Conservation (phyloP, 78 protist species). For the Dictyostelium discoideum region DNA sequence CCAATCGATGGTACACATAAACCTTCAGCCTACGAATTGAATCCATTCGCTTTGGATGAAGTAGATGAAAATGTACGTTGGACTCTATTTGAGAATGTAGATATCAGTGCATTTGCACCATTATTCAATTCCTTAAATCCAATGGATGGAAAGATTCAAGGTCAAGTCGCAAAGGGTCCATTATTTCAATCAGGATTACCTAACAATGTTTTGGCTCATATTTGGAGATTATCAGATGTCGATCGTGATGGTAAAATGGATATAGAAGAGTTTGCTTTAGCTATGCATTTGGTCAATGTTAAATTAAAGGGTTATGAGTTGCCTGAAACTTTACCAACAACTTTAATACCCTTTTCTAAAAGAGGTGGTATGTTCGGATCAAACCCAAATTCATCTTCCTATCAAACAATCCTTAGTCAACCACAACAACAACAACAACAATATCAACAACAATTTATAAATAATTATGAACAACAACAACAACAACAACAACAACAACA, state of each 20-base stretch:
- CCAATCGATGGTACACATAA: conserved; percentile 72
- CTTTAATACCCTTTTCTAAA: conserved; percentile 73
- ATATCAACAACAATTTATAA: not conserved
- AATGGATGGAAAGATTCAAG: conserved; percentile 56
- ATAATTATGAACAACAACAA: not conserved
- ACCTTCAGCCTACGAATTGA: conserved; percentile 65
- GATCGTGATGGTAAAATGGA: conserved; percentile 83
- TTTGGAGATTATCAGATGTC: conserved; percentile 73
- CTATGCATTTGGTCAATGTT: conserved; percentile 72
- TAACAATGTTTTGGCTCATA: conserved; percentile 26
- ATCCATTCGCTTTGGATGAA: conserved; percentile 78
- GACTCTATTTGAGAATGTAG: conserved; percentile 31
- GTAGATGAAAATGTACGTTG: conserved; percentile 28
- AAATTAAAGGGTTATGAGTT: conserved; percentile 5
- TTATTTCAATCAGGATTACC: conserved; percentile 27
- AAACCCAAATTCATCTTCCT: not conserved
- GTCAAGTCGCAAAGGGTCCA: conserved; percentile 42
- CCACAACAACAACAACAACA: not conserved
- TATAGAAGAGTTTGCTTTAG: conserved; percentile 80
- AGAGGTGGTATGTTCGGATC: conserved; percentile 57
- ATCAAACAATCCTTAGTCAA: not conserved
- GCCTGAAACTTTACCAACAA: conserved; percentile 68
- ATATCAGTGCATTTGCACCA: not conserved
- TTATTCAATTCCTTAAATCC: conserved; percentile 44
- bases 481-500: not conserved